Evolutionary conservation across 805 yeast species (phyloP).

Genomic region (Starmerella sp.): DNA sequence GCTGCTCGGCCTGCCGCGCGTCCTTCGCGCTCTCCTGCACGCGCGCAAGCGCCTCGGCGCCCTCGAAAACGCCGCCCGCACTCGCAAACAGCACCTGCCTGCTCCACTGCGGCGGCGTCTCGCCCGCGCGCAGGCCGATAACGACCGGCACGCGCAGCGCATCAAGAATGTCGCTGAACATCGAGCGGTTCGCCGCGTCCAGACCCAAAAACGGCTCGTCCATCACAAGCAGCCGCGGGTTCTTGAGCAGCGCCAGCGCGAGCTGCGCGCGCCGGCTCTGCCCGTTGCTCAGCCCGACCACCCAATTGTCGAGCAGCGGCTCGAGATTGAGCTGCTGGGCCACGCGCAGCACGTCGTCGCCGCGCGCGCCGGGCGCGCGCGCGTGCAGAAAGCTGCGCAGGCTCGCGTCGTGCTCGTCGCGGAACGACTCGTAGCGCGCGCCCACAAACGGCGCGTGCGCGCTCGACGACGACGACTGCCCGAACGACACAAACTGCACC

Average conservation of each 20-base stretch:
- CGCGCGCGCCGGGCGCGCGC: conserved; percentile 34
- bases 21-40: background rate
- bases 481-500: conserved; percentile 36
- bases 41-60: background rate
- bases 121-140: conserved; percentile 68
- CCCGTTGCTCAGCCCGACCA: conserved; percentile 83
- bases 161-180: conserved; percentile 46
- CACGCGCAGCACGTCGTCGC: conserved; percentile 34
- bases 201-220: conserved; percentile 92
- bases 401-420: conserved; percentile 72
- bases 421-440: conserved; percentile 78
- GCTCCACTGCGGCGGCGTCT: conserved; percentile 68
- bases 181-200: conserved; percentile 58
- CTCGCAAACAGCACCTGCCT: conserved; percentile 44
- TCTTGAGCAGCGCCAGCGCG: conserved; percentile 56
- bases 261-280: conserved; percentile 84
- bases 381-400: conserved; percentile 46
- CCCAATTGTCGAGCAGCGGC: conserved; percentile 59
- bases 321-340: conserved; percentile 43
- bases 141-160: conserved; percentile 41
- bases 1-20: background rate
- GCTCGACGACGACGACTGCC: conserved; percentile 32
- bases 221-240: conserved; percentile 56
- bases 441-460: conserved; percentile 55
- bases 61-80: conserved; percentile 34